phyloP scores from a whole-genome alignment of 2,329 filamentous ascomycete genomes.

The Botrytis elliptica region DNA sequence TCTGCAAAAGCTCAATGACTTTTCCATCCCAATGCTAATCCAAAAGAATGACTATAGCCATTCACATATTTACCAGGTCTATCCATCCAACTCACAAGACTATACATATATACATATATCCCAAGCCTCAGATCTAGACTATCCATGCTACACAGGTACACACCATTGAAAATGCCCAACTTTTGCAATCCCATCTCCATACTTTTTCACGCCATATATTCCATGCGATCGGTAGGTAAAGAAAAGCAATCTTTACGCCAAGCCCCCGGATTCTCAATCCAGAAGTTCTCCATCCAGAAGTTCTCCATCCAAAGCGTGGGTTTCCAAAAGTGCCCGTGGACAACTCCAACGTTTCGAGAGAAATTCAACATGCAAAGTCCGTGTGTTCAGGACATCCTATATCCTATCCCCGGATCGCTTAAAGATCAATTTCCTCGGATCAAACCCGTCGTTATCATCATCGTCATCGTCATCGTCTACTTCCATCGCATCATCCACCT shows the following conservation, averaged over 20 bases:
- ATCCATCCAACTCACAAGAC: not conserved
- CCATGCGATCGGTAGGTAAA: not conserved
- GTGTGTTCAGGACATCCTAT: constrained; percentile 23
- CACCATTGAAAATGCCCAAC: not conserved
- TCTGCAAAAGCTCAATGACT: not conserved
- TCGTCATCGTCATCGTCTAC: constrained; percentile 34
- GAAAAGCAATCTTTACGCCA: not conserved
- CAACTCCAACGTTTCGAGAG: not conserved
- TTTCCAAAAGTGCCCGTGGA: not conserved
- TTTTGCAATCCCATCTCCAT: not conserved
- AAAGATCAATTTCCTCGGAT: constrained; percentile 32
- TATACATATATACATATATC: no score
- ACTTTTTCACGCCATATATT: not conserved
- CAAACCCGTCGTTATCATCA: constrained; percentile 18
- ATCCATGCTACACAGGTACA: not conserved
- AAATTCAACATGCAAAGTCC: not conserved
- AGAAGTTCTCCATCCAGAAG: not conserved
- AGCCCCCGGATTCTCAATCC: not conserved
- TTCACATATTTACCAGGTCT: not conserved
- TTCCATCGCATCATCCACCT: constrained; percentile 32
- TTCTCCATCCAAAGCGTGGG: not conserved
- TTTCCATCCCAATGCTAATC: constrained; percentile 4
- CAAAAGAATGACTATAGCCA: not conserved
- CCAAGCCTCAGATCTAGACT: not conserved
- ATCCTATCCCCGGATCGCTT: constrained; percentile 33